Conservation (phyloP, 139 green algal species). For the Mychonastes homosphaera region DNA sequence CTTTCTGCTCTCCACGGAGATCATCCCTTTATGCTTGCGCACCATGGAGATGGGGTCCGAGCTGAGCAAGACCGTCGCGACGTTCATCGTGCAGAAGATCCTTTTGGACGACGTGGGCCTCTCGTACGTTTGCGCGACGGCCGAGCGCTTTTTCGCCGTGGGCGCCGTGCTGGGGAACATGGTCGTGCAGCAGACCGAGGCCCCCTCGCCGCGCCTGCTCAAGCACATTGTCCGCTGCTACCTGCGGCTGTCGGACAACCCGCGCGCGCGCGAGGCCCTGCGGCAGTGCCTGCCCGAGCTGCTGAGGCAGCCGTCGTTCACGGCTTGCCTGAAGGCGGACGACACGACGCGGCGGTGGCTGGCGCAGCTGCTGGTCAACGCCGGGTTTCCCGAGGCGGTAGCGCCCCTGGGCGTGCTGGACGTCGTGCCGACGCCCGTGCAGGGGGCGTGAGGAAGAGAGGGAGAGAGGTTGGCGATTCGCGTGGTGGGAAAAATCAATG, state of each 20-base stretch:
- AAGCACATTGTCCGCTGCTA: constrained; percentile 99
- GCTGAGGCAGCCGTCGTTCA: constrained; percentile 82
- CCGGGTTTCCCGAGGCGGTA: constrained; percentile 60
- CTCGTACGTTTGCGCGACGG: constrained; percentile 95
- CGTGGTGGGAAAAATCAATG: no score
- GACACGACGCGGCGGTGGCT: constrained; percentile 69
- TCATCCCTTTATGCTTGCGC: constrained; percentile 95
- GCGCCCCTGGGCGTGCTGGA: constrained; percentile 42
- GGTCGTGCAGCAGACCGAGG: constrained; percentile 73
- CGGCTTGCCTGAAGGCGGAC: constrained; percentile 86
- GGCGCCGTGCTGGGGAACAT: constrained; percentile 84
- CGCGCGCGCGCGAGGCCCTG: constrained; percentile 83
- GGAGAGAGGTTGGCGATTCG: no score
- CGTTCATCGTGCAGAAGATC: constrained; percentile 99
- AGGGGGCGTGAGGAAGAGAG: constrained; percentile 17
- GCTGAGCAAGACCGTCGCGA: constrained; percentile 99
- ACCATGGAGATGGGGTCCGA: constrained; percentile 99
- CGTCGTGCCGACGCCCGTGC: constrained; percentile 47
- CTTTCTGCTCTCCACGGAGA: constrained; percentile 98
- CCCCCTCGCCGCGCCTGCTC: constrained; percentile 84
- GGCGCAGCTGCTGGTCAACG: constrained; percentile 88
- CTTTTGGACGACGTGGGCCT: constrained; percentile 90
- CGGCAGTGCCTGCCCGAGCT: constrained; percentile 85
- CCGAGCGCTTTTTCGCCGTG: constrained; percentile 97
- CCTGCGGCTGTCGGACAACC: constrained; percentile 83